phyloP scores from a whole-genome alignment of 257 asterid species.

The Solanum tacnaense region DNA sequence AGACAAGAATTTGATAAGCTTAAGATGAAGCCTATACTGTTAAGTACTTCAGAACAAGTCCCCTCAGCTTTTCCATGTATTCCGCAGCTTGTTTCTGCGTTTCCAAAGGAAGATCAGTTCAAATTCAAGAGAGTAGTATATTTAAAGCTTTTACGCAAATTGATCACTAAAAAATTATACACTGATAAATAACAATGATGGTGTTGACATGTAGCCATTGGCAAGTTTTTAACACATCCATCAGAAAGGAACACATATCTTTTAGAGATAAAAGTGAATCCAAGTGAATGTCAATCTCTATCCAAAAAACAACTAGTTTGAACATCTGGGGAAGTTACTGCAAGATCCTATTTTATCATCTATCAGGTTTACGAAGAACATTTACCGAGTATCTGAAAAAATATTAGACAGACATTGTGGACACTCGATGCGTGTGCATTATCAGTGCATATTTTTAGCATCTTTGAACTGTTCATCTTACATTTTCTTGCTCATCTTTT shows the following conservation, averaged over 20 bases:
- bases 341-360: background rate
- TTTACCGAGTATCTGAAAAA: background rate
- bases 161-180: too few species aligned
- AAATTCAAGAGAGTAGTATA: background rate
- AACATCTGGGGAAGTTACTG: background rate
- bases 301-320: background rate
- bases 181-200: background rate
- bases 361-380: background rate
- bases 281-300: background rate
- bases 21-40: conserved; percentile 34
- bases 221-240: background rate
- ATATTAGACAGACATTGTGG: background rate
- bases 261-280: background rate
- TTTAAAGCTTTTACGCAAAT: background rate
- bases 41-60: conserved; percentile 66
- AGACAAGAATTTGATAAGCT: background rate
- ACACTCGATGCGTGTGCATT: background rate
- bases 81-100: conserved; percentile 72
- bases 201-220: background rate
- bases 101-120: background rate
- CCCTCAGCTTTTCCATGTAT: conserved; percentile 78
- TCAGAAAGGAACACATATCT: background rate
- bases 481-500: background rate
- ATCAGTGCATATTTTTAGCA: background rate
- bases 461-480: background rate